phyloP scores from a whole-genome alignment of 1,139 yeast species.

The Protomyces pachydermus region DNA sequence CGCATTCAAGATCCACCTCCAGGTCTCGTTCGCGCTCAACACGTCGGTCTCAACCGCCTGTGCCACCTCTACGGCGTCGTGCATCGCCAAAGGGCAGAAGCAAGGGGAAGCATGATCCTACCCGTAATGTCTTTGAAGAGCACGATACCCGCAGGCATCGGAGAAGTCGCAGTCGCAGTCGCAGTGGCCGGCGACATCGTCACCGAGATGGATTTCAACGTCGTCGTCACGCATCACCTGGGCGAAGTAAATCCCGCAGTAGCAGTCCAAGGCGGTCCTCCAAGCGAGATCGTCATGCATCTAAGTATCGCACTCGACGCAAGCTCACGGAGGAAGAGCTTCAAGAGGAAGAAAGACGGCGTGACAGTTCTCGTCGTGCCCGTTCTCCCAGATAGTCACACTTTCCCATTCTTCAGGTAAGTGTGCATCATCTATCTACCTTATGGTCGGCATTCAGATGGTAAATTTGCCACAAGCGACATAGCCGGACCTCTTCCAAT shows the following conservation, averaged over 20 bases:
- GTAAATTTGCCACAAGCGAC: too few relatives aligned
- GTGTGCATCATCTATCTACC: too few relatives aligned
- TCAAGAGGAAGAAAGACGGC: background rate
- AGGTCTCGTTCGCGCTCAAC: background rate
- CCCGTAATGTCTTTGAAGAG: background rate
- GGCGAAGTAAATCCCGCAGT: background rate
- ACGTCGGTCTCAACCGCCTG: background rate
- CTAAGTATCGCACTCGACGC: background rate
- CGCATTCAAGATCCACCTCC: too few relatives aligned
- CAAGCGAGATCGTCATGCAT: background rate
- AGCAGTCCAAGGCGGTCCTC: background rate
- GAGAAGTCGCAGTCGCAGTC: background rate
- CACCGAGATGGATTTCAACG: background rate
- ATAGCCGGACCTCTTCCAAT: too few relatives aligned
- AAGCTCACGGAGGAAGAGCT: background rate
- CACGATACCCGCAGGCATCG: background rate
- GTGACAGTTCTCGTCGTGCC: background rate
- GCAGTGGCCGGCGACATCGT: background rate
- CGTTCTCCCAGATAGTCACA: too few relatives aligned
- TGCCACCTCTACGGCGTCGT: background rate
- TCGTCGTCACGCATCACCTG: background rate
- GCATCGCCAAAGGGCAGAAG: background rate
- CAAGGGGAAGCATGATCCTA: background rate
- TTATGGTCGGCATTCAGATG: too few relatives aligned
- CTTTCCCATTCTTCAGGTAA: too few relatives aligned